Percentiles rank a stretch among this genome's conserved stretches.
phyloP scores from a whole-genome alignment of 2,329 filamentous ascomycete genomes.

The Ceratocystis harringtonii region DNA sequence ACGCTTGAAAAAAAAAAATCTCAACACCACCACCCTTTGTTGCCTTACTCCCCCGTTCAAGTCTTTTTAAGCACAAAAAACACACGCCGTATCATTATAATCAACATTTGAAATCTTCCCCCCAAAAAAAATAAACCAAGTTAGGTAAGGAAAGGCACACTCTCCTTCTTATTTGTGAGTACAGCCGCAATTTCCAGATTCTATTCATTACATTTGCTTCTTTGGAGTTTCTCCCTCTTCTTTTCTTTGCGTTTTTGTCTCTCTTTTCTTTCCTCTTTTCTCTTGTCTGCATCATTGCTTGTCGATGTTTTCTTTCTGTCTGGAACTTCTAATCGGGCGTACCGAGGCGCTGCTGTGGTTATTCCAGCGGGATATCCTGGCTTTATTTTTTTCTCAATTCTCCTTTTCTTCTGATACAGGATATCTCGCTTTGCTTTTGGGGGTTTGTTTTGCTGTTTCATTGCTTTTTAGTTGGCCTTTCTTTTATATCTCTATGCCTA shows the following conservation, averaged over 20 bases:
- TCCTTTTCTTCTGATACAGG: background rate
- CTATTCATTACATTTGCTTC: constrained; percentile 1
- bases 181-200: background rate
- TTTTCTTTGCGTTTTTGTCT: background rate
- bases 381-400: background rate
- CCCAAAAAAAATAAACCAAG: background rate
- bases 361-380: background rate
- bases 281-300: background rate
- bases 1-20: background rate
- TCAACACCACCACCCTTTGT: background rate
- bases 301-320: background rate
- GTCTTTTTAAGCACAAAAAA: background rate
- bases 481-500: background rate
- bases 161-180: constrained; percentile 1
- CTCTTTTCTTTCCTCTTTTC: background rate
- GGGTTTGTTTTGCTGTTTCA: background rate
- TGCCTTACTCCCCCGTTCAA: background rate
- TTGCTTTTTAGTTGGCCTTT: background rate
- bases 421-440: background rate
- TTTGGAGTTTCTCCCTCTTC: background rate
- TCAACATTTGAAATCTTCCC: background rate
- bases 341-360: background rate
- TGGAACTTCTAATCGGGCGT: background rate
- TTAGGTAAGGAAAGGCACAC: background rate
- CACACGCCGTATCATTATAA: background rate